Evolutionary conservation across 2,329 filamentous ascomycete genomes (phyloP), one percentile per base, ranked within the genome.

Genomic region (Penicillium italicum): DNA sequence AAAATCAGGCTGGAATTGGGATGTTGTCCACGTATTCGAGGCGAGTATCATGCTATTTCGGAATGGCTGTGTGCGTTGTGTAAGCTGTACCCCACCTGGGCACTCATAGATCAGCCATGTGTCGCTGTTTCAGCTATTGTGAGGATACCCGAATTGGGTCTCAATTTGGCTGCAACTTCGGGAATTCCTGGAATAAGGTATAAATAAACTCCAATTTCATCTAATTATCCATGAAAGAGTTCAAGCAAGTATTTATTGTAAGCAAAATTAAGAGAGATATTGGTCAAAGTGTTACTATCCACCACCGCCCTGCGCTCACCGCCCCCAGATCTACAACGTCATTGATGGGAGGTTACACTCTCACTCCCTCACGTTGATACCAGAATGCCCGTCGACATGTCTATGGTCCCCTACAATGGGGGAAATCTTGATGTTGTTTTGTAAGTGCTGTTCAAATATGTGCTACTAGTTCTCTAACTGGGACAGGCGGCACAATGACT

Each of bases 401-500:
- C 74, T 55, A 75, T 77, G 61, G 61, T 77, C 42, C 74, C 74
- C 11, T 76, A 76, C 51, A 69, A 71, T 62, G 72, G 71, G 20
- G 70, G 70, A 18, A 77, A 76, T 59, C 69, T 71, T 40, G 74
- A 78, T 52, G 67, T 79, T 55, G 76, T 78, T 47, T 67, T 79
- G 76, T 79, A 67, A 69, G 75, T 63, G 45, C 30, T 18, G 22
- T 33, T 41, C 8, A 8, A n/a, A 12, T 12, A 16, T 43, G 26
- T 48, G 3, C 26, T 46, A 18, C 31, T 49, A 49, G 22, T 36
- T 34, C 24, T 47, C 62, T 66, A 55, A 68, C 52, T 16, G 41
- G 36, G 45, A 45, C 67, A 97, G 94, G 50, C 94, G 93, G 59
- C 91, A 97, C 73, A 89, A 90, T 69, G 91, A 96, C 76, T 88